phyloP scores from a whole-genome alignment of 1,284 basidiomycete species.

The Malassezia japonica region DNA sequence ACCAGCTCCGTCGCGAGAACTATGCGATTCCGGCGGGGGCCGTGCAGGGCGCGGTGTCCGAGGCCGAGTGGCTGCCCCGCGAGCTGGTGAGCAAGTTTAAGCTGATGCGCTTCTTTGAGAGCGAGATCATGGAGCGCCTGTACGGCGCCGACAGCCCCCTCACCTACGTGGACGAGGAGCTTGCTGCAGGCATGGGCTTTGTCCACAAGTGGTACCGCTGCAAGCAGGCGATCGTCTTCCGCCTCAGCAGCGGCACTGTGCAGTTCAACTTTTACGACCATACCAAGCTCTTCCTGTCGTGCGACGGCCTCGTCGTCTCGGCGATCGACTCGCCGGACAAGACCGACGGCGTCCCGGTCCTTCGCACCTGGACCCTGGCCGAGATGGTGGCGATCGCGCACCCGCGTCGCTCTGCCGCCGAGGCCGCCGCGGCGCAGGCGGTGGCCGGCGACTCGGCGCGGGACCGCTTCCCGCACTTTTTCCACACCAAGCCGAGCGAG shows the following conservation, averaged over 20 bases:
- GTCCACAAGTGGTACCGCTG: slow-evolving; percentile 89
- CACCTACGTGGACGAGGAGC: slow-evolving; percentile 69
- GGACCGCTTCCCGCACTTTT: slow-evolving; percentile 7
- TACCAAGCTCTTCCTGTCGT: slow-evolving; percentile 80
- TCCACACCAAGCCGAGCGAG: slow-evolving; percentile 23
- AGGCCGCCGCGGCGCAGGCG: slow-evolving; percentile 17
- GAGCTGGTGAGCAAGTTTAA: slow-evolving; percentile 32
- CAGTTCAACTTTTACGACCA: slow-evolving; percentile 99
- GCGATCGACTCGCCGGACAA: slow-evolving; percentile 56
- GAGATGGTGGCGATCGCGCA: slow-evolving; percentile 62
- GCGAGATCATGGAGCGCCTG: slow-evolving; percentile 43
- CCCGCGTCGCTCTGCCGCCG: slow-evolving; percentile 25
- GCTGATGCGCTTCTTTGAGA: slow-evolving; percentile 41
- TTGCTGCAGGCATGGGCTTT: slow-evolving; percentile 77
- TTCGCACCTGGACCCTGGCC: slow-evolving; percentile 65
- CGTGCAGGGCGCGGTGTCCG: not conserved
- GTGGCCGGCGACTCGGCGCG: not conserved
- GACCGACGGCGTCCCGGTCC: slow-evolving; percentile 66
- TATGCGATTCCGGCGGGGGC: slow-evolving; percentile 16
- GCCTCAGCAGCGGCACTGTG: slow-evolving; percentile 80
- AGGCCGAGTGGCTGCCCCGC: slow-evolving; percentile 17
- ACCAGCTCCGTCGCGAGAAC: slow-evolving; percentile 34
- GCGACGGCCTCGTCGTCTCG: slow-evolving; percentile 66
- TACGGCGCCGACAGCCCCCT: slow-evolving; percentile 59
- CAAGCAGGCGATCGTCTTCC: slow-evolving; percentile 94